Percentiles rank a stretch among this genome's conserved stretches.
These are phyloP conservation scores for Saccharomyces kudriavzevii DNA, from an alignment of 805 yeast genomes.

Conservation along the genomic window DNA sequence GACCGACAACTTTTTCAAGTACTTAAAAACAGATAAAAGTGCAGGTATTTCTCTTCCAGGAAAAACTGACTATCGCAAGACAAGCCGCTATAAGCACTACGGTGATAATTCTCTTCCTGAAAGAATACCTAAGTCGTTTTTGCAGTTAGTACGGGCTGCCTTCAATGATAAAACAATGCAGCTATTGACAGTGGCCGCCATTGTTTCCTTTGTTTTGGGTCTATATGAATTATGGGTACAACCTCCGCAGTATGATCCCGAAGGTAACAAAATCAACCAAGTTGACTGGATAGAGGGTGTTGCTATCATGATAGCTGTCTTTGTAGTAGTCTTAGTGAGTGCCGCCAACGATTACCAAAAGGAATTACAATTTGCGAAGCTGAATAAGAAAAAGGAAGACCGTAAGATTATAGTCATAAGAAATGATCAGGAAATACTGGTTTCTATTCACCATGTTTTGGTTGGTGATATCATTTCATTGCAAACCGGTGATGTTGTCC, in stretches of 20 bases:
- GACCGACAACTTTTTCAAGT: slow-evolving; percentile 13
- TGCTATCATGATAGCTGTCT: slow-evolving; percentile 86
- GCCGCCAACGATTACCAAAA: slow-evolving; percentile 96
- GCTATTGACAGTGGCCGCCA: slow-evolving; percentile 75
- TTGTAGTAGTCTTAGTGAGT: slow-evolving; percentile 86
- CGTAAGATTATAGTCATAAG: slow-evolving; percentile 71
- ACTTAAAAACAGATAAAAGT: slow-evolving; percentile 16
- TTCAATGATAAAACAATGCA: slow-evolving; percentile 86
- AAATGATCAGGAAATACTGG: slow-evolving; percentile 54
- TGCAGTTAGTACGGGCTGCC: slow-evolving; percentile 68
- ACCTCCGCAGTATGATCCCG: slow-evolving; percentile 65
- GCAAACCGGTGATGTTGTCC: slow-evolving; percentile 91
- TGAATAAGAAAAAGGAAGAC: slow-evolving; percentile 84
- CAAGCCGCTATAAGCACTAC: slow-evolving; percentile 33
- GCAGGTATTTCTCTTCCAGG: slow-evolving; percentile 17
- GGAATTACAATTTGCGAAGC: slow-evolving; percentile 81
- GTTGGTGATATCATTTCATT: slow-evolving; percentile 81
- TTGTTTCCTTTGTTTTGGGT: slow-evolving; percentile 83
- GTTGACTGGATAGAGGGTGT: slow-evolving; percentile 99
- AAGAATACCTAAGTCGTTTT: slow-evolving; percentile 58
- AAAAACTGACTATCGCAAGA: slow-evolving; percentile 2
- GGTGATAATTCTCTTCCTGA: slow-evolving; percentile 72
- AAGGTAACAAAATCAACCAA: slow-evolving; percentile 68
- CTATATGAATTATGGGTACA: slow-evolving; percentile 87
- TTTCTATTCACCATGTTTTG: slow-evolving; percentile 64